Evolutionary conservation across 2,329 filamentous ascomycete genomes (phyloP).

Genomic region (Aspergillus pseudonomiae): DNA sequence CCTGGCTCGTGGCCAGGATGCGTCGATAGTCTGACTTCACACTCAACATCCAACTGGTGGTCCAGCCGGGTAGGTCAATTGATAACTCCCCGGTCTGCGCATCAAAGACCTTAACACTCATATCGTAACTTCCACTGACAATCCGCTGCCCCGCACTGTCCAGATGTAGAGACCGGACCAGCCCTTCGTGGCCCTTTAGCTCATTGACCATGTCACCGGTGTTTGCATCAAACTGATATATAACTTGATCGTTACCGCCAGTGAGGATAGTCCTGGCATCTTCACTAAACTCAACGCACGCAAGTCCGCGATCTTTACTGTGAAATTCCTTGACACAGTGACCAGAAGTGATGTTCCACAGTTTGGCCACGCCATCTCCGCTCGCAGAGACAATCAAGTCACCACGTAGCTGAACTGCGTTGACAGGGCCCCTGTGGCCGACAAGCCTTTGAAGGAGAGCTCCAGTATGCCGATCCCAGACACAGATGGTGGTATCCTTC

Average conservation of each 20-base stretch:
- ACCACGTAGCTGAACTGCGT: constrained; percentile 91
- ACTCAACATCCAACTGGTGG: constrained; percentile 92
- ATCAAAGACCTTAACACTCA: constrained; percentile 93
- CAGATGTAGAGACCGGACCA: constrained; percentile 88
- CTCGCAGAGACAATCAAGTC: constrained; percentile 92
- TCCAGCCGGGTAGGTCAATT: constrained; percentile 90
- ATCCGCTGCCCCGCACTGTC: constrained; percentile 85
- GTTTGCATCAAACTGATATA: constrained; percentile 93
- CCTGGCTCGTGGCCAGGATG: constrained; percentile 93
- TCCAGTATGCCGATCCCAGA: constrained; percentile 87
- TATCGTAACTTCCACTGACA: constrained; percentile 91
- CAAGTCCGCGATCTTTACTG: constrained; percentile 88
- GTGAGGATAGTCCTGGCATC: constrained; percentile 92
- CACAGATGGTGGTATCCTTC: constrained; percentile 90
- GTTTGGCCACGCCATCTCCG: constrained; percentile 87
- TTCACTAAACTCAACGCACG: constrained; percentile 93
- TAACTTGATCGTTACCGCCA: constrained; percentile 92
- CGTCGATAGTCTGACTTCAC: constrained; percentile 95
- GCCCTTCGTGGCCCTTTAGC: constrained; percentile 78
- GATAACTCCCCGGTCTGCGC: constrained; percentile 77
- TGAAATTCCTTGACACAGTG: constrained; percentile 87
- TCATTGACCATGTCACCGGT: constrained; percentile 81
- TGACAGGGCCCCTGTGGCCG: constrained; percentile 90
- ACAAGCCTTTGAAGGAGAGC: constrained; percentile 74
- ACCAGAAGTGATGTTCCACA: constrained; percentile 93